Evolutionary conservation across 2,329 filamentous ascomycete species (phyloP), one percentile per base, ranked within the genome.

Genomic region (Arthrinium phaeospermum): DNA sequence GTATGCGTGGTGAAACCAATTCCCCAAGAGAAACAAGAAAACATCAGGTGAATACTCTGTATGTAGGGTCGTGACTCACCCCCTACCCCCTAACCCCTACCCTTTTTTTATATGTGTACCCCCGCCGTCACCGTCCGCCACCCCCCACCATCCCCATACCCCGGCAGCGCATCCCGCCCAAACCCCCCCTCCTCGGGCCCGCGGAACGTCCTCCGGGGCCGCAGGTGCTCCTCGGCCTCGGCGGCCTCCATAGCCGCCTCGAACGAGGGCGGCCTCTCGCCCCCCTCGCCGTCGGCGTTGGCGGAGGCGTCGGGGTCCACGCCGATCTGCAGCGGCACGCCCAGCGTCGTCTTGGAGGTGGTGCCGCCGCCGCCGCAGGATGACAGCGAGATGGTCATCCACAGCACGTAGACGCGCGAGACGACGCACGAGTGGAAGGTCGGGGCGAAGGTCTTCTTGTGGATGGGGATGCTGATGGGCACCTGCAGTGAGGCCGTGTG

Each of bases 401-500:
- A 84, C 44, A 90, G 77, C 5, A 85, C 83, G 78, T 91, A 91
- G n/a, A 85, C 84, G 37, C 89, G 86, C 10, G 87, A 87, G 49
- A 84, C 81, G 78, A 90, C 85, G 81, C 89, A 91, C 12, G 86
- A 87, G 81, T 90, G 87, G 77, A 90, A 91, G 6, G 87, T 87
- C 0, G 89, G 89, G 30, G 90, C 74, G 75, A 90, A 88, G 12
- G 85, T 82, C 78, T 86, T 88, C 76, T 83, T 86, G 41, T 80
- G 78, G 12, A 81, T 78, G 4, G 88, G 86, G 45, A 90, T 78
- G 22, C 80, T 77, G 72, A 91, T 81, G 0, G 88, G 87, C 0
- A 91, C 77, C 57, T 83, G 80, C 13, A 90, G 74, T 5, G 79
- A 79, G 0, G 87, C 79, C 0, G 81, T 80, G 77, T 88, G 83